Percentiles rank a stretch among this genome's conserved stretches.
phyloP scores from a whole-genome alignment of 1,284 basidiomycete species.

The Moniliella sp. region DNA sequence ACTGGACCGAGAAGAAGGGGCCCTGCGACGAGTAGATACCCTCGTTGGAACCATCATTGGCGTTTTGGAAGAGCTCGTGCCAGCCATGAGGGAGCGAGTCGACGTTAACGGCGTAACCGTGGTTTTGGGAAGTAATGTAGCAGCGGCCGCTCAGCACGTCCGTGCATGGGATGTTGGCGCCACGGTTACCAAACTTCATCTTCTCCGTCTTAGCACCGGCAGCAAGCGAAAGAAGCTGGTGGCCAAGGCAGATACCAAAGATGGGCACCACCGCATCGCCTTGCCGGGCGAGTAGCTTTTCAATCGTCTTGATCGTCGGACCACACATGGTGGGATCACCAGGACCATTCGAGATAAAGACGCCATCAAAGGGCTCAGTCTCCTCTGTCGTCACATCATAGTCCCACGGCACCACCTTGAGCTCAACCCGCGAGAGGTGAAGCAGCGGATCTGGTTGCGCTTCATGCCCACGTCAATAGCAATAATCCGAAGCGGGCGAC shows the following conservation, averaged over 20 bases:
- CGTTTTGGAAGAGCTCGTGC: slow-evolving; percentile 85
- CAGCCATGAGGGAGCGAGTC: slow-evolving; percentile 58
- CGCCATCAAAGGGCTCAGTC: slow-evolving; percentile 67
- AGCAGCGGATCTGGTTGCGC: slow-evolving; percentile 95
- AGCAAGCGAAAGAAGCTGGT: slow-evolving; percentile 85
- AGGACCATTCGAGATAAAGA: slow-evolving; percentile 94
- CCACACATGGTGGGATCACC: slow-evolving; percentile 64
- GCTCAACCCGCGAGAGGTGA: slow-evolving; percentile 76
- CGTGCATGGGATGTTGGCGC: slow-evolving; percentile 94
- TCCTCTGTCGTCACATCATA: slow-evolving; percentile 55
- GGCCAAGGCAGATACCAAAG: slow-evolving; percentile 96
- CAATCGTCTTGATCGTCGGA: slow-evolving; percentile 51
- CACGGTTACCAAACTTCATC: slow-evolving; percentile 98
- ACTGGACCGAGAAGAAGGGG: slow-evolving; percentile 99
- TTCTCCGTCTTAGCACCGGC: slow-evolving; percentile 81
- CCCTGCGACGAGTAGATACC: slow-evolving; percentile 61
- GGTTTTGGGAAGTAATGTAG: slow-evolving; percentile 98
- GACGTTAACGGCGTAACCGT: slow-evolving; percentile 85
- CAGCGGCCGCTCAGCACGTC: slow-evolving; percentile 79
- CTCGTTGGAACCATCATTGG: slow-evolving; percentile 91
- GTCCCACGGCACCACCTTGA: slow-evolving; percentile 94
- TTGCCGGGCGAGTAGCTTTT: slow-evolving; percentile 43
- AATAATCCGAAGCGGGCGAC: slow-evolving; percentile 58
- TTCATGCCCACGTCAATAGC: slow-evolving; percentile 97
- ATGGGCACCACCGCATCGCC: slow-evolving; percentile 65